phyloP scores from a whole-genome alignment of 225 moss, liverwort and hornwort species.

The Ulota crispa region DNA sequence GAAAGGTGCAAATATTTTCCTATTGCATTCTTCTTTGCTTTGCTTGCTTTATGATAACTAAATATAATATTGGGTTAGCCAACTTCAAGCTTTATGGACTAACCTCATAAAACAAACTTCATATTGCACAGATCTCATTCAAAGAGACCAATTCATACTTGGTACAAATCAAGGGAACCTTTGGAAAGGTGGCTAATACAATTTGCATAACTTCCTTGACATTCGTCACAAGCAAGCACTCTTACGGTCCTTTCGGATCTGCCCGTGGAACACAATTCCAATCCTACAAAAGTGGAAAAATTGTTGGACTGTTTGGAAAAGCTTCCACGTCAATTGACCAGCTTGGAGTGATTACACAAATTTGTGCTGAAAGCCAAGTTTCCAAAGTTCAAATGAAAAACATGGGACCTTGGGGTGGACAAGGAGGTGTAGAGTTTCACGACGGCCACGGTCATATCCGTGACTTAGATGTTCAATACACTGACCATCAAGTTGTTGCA shows the following conservation, averaged over 20 bases:
- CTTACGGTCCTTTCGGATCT: constrained; percentile 19
- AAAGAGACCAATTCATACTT: not conserved
- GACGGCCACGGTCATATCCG: not conserved
- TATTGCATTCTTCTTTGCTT: not conserved
- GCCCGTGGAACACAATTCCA: constrained; percentile 6
- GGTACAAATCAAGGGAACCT: constrained; percentile 12
- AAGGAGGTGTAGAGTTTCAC: constrained; percentile 8
- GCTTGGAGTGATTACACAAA: constrained; percentile 5
- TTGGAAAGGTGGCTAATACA: not conserved
- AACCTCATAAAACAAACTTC: not conserved
- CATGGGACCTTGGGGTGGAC: constrained; percentile 8
- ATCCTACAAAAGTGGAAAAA: not conserved
- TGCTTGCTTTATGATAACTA: not conserved
- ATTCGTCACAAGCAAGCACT: not conserved
- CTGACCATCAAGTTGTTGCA: constrained; percentile 8
- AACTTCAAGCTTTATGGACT: not conserved
- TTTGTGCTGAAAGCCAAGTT: not conserved
- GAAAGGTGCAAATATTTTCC: not conserved
- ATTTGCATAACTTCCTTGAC: not conserved
- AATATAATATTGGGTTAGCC: fast-evolving
- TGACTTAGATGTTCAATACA: not conserved
- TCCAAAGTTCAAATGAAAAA: not conserved
- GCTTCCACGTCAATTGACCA: constrained; percentile 1
- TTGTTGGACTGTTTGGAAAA: constrained; percentile 23
- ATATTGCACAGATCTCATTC: not conserved